Evolutionary conservation across 768 basidiomycete genomes (phyloP).

Genomic region (Amanita molliuscula): DNA sequence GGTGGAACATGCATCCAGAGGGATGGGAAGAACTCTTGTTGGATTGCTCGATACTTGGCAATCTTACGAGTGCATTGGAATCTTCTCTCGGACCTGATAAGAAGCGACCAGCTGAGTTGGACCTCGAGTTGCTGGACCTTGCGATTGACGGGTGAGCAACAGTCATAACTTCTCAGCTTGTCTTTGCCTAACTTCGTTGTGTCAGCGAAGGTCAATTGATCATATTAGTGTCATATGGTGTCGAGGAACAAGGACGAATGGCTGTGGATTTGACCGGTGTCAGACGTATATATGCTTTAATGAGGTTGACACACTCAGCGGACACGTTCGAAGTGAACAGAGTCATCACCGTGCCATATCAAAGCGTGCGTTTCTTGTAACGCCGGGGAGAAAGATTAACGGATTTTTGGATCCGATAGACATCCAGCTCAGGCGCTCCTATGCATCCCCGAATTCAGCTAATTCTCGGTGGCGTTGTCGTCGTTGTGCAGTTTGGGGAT

Average conservation of each 20-base stretch:
- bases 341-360: conserved; percentile 59
- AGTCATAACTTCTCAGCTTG: neutral
- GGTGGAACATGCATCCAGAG: conserved; percentile 57
- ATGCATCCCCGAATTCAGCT: conserved; percentile 62
- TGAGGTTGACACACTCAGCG: conserved; percentile 32
- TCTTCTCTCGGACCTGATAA: conserved; percentile 30
- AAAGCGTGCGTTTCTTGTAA: conserved; percentile 42
- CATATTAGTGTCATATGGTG: conserved; percentile 57
- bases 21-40: conserved; percentile 59
- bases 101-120: conserved; percentile 26
- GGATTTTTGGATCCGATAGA: conserved; percentile 25
- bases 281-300: conserved; percentile 56
- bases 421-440: conserved; percentile 54
- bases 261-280: conserved; percentile 32
- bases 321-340: conserved; percentile 35
- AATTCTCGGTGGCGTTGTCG: conserved; percentile 45
- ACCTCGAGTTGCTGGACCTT: conserved; percentile 68
- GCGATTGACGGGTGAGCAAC: conserved; percentile 42
- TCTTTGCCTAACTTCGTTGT: neutral
- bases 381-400: neutral
- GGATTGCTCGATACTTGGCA: conserved; percentile 44
- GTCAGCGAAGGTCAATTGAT: conserved; percentile 41
- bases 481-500: conserved; percentile 66
- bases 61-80: conserved; percentile 38
- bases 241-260: conserved; percentile 31